Evolutionary conservation across 768 basidiomycete species (phyloP), one percentile per base, ranked within the genome.

Genomic region (Clitopilus passeckerianus): DNA sequence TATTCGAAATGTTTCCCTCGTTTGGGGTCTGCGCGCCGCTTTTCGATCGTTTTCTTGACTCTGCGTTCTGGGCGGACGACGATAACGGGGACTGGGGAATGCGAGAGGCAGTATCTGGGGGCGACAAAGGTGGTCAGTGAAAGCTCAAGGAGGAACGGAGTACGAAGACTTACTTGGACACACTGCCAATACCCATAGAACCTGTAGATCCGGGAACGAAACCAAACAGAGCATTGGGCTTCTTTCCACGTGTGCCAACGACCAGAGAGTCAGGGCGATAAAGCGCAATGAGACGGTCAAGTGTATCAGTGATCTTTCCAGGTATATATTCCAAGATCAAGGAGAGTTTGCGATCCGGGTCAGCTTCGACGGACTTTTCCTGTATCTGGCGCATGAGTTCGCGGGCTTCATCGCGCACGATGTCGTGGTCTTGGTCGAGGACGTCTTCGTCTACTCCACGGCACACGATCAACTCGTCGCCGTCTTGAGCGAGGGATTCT

Each of bases 281-380:
- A 6, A 97, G 82, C 0, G 93, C 91, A 63, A 96, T 95, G 60
- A 95, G 84, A 56, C 95, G 89, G 68, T 98, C 93, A 57, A 98
- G 87, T 9, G 91, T 92, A 55, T 90, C 86, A 0, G 93, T 92
- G 5, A 96, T 85, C 58, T 87, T 89, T 33, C 96, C 97, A 0
- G 95, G 92, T 54, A 98, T 91, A 69, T 90, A 95, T 75, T 98
- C 96, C 43, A 98, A 86, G 55, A 97, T 89, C 55, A 99, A 81
- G 0, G 91, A 94, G 24, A 98, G 80, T 87, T 90, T 90, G 57
- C 93, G 84, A 33, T 89, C 84, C 0, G 89, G 76, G 56, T 94
- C 93, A 60, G 81, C 85, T 62, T 91, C 90, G 34, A 84, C 80
- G 62, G 86, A 90, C 74, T 90, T 91, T 59, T 84, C 86, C 70